Evolutionary conservation across 345 rosid genomes (phyloP).

Genomic region (Hypericum perforatum): DNA sequence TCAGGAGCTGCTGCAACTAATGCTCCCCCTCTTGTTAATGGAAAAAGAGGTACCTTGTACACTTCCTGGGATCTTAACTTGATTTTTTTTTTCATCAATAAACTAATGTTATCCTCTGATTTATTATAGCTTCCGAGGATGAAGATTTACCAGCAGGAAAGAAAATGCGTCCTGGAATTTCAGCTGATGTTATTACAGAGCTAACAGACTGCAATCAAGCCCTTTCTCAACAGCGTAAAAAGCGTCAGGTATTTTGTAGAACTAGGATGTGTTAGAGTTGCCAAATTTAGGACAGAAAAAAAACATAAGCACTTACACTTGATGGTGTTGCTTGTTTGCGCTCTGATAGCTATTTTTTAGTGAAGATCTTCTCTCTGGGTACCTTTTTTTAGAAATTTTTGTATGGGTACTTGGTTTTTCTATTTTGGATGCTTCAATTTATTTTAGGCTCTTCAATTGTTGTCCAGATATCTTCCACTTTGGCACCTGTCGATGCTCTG

Average conservation of each 20-base stretch:
- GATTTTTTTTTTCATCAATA: conserved; percentile 1
- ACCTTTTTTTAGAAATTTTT: neutral
- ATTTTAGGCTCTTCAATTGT: neutral
- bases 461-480: conserved; percentile 57
- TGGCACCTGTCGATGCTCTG: conserved; percentile 56
- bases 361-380: conserved; percentile 20
- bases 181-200: conserved; percentile 51
- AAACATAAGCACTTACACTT: neutral
- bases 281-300: neutral
- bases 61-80: neutral
- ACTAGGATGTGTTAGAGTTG: neutral
- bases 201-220: conserved; percentile 78
- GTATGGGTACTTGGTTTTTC: neutral
- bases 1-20: conserved; percentile 33
- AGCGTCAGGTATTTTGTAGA: conserved; percentile 25
- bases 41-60: conserved; percentile 56
- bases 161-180: conserved; percentile 58
- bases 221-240: conserved; percentile 87
- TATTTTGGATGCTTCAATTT: neutral
- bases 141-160: conserved; percentile 32
- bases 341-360: neutral
- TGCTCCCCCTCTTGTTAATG: conserved; percentile 58
- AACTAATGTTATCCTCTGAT: conserved; percentile 7
- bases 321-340: neutral
- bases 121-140: conserved; percentile 33